Evolutionary conservation across 2,329 filamentous ascomycete species (phyloP), one percentile per base, ranked within the genome.

Genomic region (Nemania abortiva): DNA sequence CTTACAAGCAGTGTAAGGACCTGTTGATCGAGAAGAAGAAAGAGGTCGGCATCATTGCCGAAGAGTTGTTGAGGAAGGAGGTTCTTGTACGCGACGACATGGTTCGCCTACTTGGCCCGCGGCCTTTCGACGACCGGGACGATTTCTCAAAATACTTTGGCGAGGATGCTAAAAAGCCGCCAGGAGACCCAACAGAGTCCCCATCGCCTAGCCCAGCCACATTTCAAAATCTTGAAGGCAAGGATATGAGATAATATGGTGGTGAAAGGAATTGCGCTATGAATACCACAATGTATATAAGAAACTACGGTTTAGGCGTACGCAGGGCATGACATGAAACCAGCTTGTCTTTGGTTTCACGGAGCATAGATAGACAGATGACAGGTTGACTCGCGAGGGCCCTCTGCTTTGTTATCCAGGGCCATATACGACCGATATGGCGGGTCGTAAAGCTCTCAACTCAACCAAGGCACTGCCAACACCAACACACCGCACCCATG

Each of bases 81-180:
- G 91, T 98, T 76, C 87, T 99, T 24, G 90, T 91, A 39, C 88
- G 96, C 66, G 96, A 99, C 76, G 96, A 99, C 81, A 91, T 98
- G 88, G 90, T 98, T 59, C 87, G 96, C 31, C 84, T 99, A 65
- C 85, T 99, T 29, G 96, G 96, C 24, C 91, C 91, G 55, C 85
- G 96, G 72, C 93, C 94, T 15, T 98, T 92, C 76, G 91, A 92
- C 49, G 95, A 98, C 76, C 87, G 89, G 69, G 91, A 92, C 76
- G 95, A 98, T 77, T 98, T 99, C 82, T 86, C 91, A 77, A 98
- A 98, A 85, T 99, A 97, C 85, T 99, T 99, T 81, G 88, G 90
- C 74, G 88, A 87, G 68, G 84, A 82, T 1, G 65, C 69, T 24
- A 78, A 79, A 76, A 88, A 86, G 76, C 87, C 86, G 75, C 79